Conservation (phyloP, 2,329 filamentous ascomycete genomes). For the Chaetomiaceae sp. region DNA sequence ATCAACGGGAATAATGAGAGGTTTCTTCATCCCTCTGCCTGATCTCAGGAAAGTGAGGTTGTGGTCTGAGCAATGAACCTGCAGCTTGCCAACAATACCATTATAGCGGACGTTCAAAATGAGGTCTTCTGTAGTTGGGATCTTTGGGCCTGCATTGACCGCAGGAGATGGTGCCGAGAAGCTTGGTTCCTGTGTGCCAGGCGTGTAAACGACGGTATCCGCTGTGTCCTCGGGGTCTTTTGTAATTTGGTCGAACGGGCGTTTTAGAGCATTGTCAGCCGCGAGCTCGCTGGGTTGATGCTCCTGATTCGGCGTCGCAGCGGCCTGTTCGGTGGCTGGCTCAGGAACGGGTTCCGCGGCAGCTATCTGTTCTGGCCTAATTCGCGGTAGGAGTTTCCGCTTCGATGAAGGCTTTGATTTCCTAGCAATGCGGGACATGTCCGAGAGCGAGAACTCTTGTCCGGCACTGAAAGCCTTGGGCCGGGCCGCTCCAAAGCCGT, state of each 20-base stretch:
- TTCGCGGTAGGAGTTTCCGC: slow-evolving; percentile 17
- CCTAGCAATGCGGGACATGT: slow-evolving; percentile 18
- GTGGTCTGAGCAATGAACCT: slow-evolving; percentile 10
- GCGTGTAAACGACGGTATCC: neutral
- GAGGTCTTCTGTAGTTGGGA: slow-evolving; percentile 3
- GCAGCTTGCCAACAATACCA: slow-evolving; percentile 23
- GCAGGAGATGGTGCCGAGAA: neutral
- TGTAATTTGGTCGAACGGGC: neutral
- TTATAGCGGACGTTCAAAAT: slow-evolving; percentile 19
- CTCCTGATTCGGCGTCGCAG: neutral
- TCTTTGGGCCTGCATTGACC: neutral
- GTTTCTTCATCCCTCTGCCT: slow-evolving; percentile 17
- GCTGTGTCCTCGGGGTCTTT: neutral
- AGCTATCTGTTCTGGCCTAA: slow-evolving; percentile 6
- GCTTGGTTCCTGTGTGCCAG: slow-evolving; percentile 12
- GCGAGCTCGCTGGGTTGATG: neutral
- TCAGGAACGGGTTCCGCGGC: slow-evolving; percentile 4
- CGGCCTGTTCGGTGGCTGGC: neutral
- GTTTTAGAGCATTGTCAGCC: neutral
- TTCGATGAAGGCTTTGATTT: slow-evolving; percentile 12
- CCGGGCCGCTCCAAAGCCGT: slow-evolving; percentile 21
- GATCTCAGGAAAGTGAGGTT: slow-evolving; percentile 22
- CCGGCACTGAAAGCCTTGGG: slow-evolving; percentile 14
- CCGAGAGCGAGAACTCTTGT: slow-evolving; percentile 18
- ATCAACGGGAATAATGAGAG: slow-evolving; percentile 24